Percentiles rank a stretch among this genome's conserved stretches.
phyloP scores from a whole-genome alignment of 169 alveolate genomes.

The Amoebophrya sp. region DNA sequence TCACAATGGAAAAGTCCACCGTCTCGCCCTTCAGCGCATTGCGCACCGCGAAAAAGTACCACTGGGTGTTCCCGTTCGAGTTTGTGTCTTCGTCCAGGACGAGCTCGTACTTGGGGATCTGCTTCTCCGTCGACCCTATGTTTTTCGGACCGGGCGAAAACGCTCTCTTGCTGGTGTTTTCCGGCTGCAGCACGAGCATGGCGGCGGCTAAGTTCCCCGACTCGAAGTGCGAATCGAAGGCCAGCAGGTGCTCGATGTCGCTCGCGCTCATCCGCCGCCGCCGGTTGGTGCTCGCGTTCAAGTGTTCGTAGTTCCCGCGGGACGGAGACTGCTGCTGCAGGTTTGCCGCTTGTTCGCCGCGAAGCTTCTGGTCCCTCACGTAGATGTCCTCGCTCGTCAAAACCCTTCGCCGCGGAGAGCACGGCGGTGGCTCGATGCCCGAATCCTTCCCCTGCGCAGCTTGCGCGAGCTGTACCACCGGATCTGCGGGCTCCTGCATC shows the following conservation, averaged over 20 bases:
- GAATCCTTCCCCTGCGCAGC: no score
- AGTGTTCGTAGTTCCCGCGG: neutral
- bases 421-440: no score
- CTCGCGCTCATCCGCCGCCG: neutral
- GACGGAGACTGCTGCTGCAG: neutral
- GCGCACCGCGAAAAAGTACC: conserved; percentile 59
- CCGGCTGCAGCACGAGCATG: conserved; percentile 40
- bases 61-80: conserved; percentile 61
- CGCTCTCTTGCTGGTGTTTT: neutral
- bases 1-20: conserved; percentile 42
- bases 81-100: conserved; percentile 64
- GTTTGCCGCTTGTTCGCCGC: neutral
- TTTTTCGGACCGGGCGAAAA: conserved; percentile 30
- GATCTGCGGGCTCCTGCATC: no score
- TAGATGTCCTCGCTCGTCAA: no score
- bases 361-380: neutral
- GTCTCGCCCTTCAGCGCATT: conserved; percentile 29
- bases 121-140: conserved; percentile 26
- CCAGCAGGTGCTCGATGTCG: conserved; percentile 38
- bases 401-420: no score
- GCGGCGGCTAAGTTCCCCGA: conserved; percentile 77
- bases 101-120: conserved; percentile 49
- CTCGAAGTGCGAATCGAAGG: conserved; percentile 75
- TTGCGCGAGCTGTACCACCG: no score
- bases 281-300: neutral